Conservation (phyloP, 2,329 filamentous ascomycete genomes). For the Epichloe typhina region DNA sequence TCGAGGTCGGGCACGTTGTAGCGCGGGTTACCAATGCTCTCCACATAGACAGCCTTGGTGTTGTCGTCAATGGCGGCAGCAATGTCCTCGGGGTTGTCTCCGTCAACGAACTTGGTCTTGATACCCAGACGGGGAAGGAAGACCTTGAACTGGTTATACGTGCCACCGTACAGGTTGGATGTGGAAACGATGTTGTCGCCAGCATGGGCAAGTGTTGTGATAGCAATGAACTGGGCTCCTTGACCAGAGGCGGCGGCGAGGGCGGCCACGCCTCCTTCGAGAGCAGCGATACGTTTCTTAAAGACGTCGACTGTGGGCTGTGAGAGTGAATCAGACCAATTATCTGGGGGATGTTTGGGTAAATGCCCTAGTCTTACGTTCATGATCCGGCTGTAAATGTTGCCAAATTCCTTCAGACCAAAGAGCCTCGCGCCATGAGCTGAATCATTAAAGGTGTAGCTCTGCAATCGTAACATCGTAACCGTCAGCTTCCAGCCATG, state of each 20-base stretch:
- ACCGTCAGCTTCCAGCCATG: not conserved
- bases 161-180: conserved; percentile 83
- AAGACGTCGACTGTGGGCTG: conserved; percentile 90
- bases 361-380: conserved; percentile 47
- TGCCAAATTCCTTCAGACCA: conserved; percentile 90
- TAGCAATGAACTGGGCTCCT: conserved; percentile 82
- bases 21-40: conserved; percentile 85
- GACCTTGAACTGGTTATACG: conserved; percentile 96
- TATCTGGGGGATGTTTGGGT: not conserved
- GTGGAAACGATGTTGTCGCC: conserved; percentile 93
- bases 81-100: conserved; percentile 69
- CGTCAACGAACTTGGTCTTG: conserved; percentile 72
- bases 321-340: not conserved
- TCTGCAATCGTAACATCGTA: conserved; percentile 32
- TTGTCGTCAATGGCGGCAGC: conserved; percentile 75
- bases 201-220: conserved; percentile 68
- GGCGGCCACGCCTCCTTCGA: conserved; percentile 82
- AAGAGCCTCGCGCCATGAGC: conserved; percentile 92
- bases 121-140: conserved; percentile 79
- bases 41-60: conserved; percentile 84
- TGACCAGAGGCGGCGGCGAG: conserved; percentile 79
- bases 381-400: conserved; percentile 95
- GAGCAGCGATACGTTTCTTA: conserved; percentile 88
- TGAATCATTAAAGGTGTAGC: conserved; percentile 88
- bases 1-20: conserved; percentile 91